Evolutionary conservation across 768 basidiomycete species (phyloP).

Genomic region (Cystofilobasidium ferigula): DNA sequence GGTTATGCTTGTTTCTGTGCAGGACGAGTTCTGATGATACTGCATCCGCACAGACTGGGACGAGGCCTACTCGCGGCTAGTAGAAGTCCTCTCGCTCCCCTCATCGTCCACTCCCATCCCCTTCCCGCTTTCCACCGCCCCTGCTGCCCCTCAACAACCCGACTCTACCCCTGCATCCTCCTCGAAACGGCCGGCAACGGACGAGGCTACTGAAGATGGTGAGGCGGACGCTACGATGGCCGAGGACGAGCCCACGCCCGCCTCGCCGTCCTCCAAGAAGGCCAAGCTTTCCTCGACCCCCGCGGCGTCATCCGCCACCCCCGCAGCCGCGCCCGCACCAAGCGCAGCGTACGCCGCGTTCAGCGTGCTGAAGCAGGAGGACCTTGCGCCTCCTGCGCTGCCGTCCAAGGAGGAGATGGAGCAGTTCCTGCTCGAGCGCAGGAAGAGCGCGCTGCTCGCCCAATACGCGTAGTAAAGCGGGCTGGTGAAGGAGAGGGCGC

Average conservation of each 20-base stretch:
- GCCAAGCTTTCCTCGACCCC: slow-evolving; percentile 5
- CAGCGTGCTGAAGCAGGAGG: slow-evolving; percentile 52
- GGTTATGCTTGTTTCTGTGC: neutral
- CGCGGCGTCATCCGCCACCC: neutral
- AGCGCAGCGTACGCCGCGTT: slow-evolving; percentile 5
- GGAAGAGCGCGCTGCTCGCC: slow-evolving; percentile 70
- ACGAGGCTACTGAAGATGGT: neutral
- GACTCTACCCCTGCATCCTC: neutral
- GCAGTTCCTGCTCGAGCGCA: slow-evolving; percentile 55
- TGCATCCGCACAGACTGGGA: slow-evolving; percentile 17
- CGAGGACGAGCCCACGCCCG: neutral
- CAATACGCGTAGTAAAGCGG: slow-evolving; percentile 45
- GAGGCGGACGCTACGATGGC: neutral
- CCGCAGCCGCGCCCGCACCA: neutral
- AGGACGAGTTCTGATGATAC: neutral
- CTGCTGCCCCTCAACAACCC: neutral
- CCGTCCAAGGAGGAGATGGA: slow-evolving; percentile 72
- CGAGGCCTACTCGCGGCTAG: slow-evolving; percentile 12
- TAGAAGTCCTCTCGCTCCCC: slow-evolving; percentile 10
- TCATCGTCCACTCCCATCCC: neutral
- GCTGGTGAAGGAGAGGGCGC: neutral
- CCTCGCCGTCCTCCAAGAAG: slow-evolving; percentile 10
- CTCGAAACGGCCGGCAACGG: slow-evolving; percentile 6
- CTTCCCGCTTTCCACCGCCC: neutral
- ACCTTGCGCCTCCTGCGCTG: slow-evolving; percentile 63